These are phyloP conservation scores for Lipomyces kockii DNA, from an alignment of 805 yeast genomes.

Conservation along the genomic window DNA sequence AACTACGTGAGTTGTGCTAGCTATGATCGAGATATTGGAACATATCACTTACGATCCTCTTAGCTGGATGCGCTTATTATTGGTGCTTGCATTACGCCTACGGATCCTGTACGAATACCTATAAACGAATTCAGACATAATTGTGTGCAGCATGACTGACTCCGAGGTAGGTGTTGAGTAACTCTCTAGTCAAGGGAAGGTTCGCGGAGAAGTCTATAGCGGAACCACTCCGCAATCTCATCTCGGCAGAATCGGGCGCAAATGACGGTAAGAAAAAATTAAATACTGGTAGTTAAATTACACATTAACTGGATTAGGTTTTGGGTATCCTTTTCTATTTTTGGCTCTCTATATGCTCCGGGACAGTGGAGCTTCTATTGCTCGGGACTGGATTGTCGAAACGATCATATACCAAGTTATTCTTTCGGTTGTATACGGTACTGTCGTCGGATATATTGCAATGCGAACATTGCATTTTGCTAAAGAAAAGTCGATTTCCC, in stretches of 20 bases:
- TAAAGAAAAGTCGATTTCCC: conserved; percentile 46
- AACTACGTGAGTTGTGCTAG: conserved; percentile 41
- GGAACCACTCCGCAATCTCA: conserved; percentile 61
- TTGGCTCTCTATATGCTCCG: conserved; percentile 60
- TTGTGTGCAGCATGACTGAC: not conserved
- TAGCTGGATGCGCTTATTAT: conserved; percentile 58
- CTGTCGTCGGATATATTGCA: conserved; percentile 56
- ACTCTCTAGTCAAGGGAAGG: conserved; percentile 73
- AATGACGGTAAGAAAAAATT: conserved; percentile 52
- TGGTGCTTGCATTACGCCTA: conserved; percentile 74
- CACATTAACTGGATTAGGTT: conserved; percentile 48
- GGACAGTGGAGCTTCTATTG: conserved; percentile 57
- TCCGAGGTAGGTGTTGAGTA: conserved; percentile 51
- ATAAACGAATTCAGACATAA: not conserved
- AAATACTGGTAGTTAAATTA: not conserved
- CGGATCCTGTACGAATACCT: conserved; percentile 64
- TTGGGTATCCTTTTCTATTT: conserved; percentile 63
- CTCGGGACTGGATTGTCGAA: conserved; percentile 64
- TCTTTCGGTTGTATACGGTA: conserved; percentile 58
- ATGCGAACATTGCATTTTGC: conserved; percentile 59
- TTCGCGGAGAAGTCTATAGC: conserved; percentile 68
- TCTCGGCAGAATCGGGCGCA: conserved; percentile 75
- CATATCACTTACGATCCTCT: conserved; percentile 37
- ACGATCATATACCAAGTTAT: conserved; percentile 67
- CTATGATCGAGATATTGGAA: not conserved